A percentile compares a stretch with the other conserved stretches of the same genome.
These are phyloP conservation scores for Pythium catenulatum DNA, from an alignment of 352 stramenopile genomes.

Conservation along the genomic window DNA sequence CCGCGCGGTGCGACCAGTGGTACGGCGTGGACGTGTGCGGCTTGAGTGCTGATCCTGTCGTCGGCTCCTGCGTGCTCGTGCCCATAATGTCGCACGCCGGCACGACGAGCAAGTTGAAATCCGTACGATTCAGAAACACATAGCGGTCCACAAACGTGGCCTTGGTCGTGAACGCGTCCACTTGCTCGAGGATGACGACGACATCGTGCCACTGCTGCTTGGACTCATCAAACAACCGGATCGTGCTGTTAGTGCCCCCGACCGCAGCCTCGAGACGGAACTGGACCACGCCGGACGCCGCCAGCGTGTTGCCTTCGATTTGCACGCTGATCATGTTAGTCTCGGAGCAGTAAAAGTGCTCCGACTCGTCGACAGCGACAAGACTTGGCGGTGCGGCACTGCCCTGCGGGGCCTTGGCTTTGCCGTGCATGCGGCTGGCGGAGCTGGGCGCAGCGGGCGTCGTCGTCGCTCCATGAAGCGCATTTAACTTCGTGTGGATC, in stretches of 20 bases:
- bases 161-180: constrained; percentile 83
- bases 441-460: constrained; percentile 39
- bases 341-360: constrained; percentile 87
- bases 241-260: constrained; percentile 78
- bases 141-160: constrained; percentile 91
- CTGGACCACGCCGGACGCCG: constrained; percentile 75
- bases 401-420: too few relatives aligned
- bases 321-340: constrained; percentile 80
- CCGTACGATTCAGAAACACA: constrained; percentile 85
- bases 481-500: constrained; percentile 87
- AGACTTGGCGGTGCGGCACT: too few relatives aligned
- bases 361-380: constrained; percentile 75
- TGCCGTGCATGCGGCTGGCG: too few relatives aligned
- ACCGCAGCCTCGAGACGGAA: constrained; percentile 77
- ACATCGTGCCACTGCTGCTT: constrained; percentile 88
- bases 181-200: constrained; percentile 82
- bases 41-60: constrained; percentile 46
- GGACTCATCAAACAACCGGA: constrained; percentile 85
- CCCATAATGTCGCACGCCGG: constrained; percentile 72
- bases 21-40: constrained; percentile 78
- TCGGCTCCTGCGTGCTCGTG: constrained; percentile 11
- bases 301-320: constrained; percentile 76
- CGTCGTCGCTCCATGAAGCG: constrained; percentile 70
- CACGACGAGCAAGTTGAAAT: constrained; percentile 75
- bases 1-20: constrained; percentile 77